Conservation (phyloP, 148 eudicot species). For the Nyssa sinensis region DNA sequence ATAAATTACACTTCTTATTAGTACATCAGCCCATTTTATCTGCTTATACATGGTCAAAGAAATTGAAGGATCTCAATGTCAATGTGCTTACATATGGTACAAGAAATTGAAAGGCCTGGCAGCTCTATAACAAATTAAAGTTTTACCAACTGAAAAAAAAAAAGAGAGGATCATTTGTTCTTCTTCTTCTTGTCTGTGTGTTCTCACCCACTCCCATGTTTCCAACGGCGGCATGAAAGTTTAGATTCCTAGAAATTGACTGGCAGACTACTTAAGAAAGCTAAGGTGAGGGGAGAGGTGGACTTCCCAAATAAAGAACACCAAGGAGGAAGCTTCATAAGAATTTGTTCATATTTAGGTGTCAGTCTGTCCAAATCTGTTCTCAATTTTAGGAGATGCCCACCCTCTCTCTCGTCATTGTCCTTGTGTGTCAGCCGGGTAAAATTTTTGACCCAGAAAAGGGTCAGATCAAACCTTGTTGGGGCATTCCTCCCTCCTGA, state of each 20-base stretch:
- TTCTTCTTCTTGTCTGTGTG: neutral
- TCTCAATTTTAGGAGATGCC: slow-evolving; percentile 57
- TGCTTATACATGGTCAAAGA: too few species aligned
- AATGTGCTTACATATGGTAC: too few species aligned
- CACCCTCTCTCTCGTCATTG: slow-evolving; percentile 8
- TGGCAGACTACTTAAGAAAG: slow-evolving; percentile 67
- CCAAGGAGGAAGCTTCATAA: slow-evolving; percentile 88
- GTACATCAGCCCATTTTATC: too few species aligned
- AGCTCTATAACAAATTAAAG: too few species aligned
- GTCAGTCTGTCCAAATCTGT: slow-evolving; percentile 77
- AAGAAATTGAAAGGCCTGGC: too few species aligned
- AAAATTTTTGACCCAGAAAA: slow-evolving; percentile 50
- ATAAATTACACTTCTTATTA: too few species aligned
- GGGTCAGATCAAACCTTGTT: slow-evolving; percentile 60
- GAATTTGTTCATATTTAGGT: slow-evolving; percentile 47
- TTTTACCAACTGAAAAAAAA: too few species aligned
- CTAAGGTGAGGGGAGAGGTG: slow-evolving; percentile 71
- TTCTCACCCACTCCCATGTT: neutral
- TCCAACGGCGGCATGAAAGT: neutral
- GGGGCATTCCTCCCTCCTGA: slow-evolving; percentile 89
- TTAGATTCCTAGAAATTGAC: slow-evolving; percentile 29
- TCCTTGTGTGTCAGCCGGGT: slow-evolving; percentile 20
- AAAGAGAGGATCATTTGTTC: too few species aligned
- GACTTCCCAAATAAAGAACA: slow-evolving; percentile 90
- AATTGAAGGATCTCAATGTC: too few species aligned